These are phyloP conservation scores for Kitagawia praeruptora DNA, from an alignment of 129 eudicot genomes.

Conservation along the genomic window DNA sequence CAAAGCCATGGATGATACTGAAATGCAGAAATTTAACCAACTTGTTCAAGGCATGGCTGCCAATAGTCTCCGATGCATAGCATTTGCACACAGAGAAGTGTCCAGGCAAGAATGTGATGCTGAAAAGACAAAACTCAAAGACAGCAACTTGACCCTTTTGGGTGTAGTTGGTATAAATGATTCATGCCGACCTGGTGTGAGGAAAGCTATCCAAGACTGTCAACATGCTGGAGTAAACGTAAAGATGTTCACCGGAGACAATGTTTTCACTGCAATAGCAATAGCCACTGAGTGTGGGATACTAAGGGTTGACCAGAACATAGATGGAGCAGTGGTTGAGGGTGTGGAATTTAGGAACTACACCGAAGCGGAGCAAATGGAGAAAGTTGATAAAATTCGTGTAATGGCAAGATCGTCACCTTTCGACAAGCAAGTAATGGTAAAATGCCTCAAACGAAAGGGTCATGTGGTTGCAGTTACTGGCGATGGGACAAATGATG, in stretches of 20 bases:
- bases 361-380: background rate
- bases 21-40: background rate
- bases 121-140: background rate
- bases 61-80: background rate
- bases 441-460: background rate
- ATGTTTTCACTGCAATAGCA: background rate
- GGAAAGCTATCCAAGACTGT: background rate
- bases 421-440: background rate
- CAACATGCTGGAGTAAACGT: background rate
- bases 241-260: background rate
- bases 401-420: background rate
- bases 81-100: background rate
- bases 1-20: conserved; percentile 13
- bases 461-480: background rate
- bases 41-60: background rate
- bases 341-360: background rate
- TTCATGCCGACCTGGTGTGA: background rate
- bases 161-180: background rate
- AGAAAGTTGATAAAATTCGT: background rate
- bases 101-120: background rate
- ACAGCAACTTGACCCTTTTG: background rate
- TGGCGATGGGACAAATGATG: background rate
- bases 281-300: background rate
- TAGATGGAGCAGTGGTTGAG: background rate
- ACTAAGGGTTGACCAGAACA: background rate